Percentiles rank a stretch among this genome's conserved stretches.
Conservation (phyloP, 805 yeast species). For the Blastobotrys terrestris region DNA sequence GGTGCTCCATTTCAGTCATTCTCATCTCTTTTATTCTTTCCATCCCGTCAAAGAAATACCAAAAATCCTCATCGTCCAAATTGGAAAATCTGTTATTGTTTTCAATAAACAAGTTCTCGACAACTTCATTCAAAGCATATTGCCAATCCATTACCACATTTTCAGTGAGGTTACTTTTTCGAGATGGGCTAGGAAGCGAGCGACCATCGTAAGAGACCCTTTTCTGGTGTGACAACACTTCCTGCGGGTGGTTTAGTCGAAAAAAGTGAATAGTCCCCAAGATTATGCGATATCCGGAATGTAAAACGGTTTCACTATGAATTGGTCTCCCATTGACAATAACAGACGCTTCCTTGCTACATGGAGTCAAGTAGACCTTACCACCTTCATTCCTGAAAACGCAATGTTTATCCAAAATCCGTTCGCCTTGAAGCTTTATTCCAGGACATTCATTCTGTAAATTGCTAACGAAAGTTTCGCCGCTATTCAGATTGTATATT, state of each 20-base stretch:
- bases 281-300: slow-evolving; percentile 22
- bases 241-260: slow-evolving; percentile 20
- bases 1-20: not conserved
- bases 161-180: not conserved
- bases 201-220: not conserved
- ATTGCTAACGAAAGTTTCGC: slow-evolving; percentile 22
- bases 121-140: slow-evolving; percentile 1
- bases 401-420: slow-evolving; percentile 20
- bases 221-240: slow-evolving; percentile 3
- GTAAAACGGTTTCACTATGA: slow-evolving; percentile 11
- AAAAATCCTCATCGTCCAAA: not conserved
- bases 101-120: not conserved
- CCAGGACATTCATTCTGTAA: slow-evolving; percentile 15
- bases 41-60: not conserved
- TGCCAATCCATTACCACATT: not conserved
- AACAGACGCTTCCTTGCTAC: slow-evolving; percentile 13
- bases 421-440: slow-evolving; percentile 21
- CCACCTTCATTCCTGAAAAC: slow-evolving; percentile 16
- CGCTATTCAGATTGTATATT: slow-evolving; percentile 24
- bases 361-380: slow-evolving; percentile 17
- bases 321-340: slow-evolving; percentile 21
- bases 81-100: not conserved
- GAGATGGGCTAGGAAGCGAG: not conserved
- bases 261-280: slow-evolving; percentile 24
- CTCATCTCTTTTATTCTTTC: not conserved